Conservation (phyloP, 2,329 filamentous ascomycete species). For the Aureobasidium sp. region DNA sequence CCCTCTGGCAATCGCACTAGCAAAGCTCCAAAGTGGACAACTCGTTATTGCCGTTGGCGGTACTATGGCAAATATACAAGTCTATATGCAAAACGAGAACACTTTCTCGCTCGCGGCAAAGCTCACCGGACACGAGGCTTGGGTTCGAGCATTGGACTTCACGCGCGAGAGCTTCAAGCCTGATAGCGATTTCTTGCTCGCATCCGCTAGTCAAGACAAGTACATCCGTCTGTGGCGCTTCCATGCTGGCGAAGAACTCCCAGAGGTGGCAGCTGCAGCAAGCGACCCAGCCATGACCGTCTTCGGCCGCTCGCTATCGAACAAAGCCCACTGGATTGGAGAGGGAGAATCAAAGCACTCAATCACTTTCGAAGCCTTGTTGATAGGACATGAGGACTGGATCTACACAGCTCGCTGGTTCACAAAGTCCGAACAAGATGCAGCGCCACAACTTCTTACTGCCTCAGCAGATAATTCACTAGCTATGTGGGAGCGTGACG, state of each 20-base stretch:
- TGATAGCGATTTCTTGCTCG: slow-evolving; percentile 66
- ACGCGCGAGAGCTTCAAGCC: slow-evolving; percentile 50
- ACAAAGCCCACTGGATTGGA: slow-evolving; percentile 77
- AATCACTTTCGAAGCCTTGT: slow-evolving; percentile 84
- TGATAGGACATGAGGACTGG: slow-evolving; percentile 97
- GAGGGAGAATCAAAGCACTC: slow-evolving; percentile 59
- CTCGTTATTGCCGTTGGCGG: slow-evolving; percentile 70
- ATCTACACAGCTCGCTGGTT: slow-evolving; percentile 84
- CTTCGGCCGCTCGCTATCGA: slow-evolving; percentile 69
- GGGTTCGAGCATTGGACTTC: slow-evolving; percentile 83
- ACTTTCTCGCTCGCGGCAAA: slow-evolving; percentile 68
- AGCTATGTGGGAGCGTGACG: slow-evolving; percentile 84
- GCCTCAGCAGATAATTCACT: slow-evolving; percentile 94
- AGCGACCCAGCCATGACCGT: slow-evolving; percentile 51
- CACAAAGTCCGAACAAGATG: slow-evolving; percentile 35
- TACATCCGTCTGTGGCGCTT: slow-evolving; percentile 92
- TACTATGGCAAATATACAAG: slow-evolving; percentile 72
- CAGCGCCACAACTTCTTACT: slow-evolving; percentile 55
- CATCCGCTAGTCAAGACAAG: slow-evolving; percentile 94
- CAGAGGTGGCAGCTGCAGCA: slow-evolving; percentile 48
- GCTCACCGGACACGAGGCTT: slow-evolving; percentile 84
- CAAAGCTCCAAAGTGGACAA: slow-evolving; percentile 44
- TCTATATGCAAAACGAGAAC: slow-evolving; percentile 56
- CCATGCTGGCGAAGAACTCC: slow-evolving; percentile 60
- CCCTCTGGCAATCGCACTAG: slow-evolving; percentile 68